phyloP scores from a whole-genome alignment of 2,329 filamentous ascomycete genomes.

The Pseudocercospora ulei region DNA sequence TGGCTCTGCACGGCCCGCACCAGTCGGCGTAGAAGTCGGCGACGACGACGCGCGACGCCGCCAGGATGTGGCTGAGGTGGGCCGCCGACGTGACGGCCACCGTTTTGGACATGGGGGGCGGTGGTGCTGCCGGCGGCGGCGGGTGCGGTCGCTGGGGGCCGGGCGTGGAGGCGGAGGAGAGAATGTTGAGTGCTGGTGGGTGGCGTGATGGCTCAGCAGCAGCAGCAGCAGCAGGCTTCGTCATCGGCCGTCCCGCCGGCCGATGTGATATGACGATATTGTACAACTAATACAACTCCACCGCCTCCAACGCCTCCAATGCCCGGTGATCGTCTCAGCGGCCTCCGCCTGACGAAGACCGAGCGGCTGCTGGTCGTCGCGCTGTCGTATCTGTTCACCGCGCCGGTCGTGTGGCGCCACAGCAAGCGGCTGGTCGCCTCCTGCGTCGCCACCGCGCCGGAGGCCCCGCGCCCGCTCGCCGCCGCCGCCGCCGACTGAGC shows the following conservation, averaged over 20 bases:
- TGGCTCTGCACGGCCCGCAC: slow-evolving; percentile 73
- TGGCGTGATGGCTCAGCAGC: slow-evolving; percentile 5
- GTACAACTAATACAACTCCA: no score
- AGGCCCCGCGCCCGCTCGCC: slow-evolving; percentile 20
- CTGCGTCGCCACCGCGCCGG: slow-evolving; percentile 17
- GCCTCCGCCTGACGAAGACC: slow-evolving; percentile 30
- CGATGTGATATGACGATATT: no score
- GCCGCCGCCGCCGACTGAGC: slow-evolving; percentile 18
- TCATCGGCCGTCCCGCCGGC: no score
- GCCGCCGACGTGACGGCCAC: slow-evolving; percentile 38
- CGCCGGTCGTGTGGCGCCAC: slow-evolving; percentile 27
- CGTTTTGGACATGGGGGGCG: slow-evolving; percentile 37
- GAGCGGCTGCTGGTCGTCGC: slow-evolving; percentile 33
- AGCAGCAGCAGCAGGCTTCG: no score
- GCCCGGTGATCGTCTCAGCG: slow-evolving; percentile 23
- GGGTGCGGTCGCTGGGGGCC: slow-evolving; percentile 7
- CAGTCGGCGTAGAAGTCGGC: slow-evolving; percentile 85
- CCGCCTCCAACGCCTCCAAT: no score
- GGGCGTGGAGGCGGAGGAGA: slow-evolving; percentile 6
- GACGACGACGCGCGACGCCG: slow-evolving; percentile 67
- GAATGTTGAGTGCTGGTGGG: slow-evolving; percentile 8
- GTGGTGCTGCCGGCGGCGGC: slow-evolving; percentile 4
- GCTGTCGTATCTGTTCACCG: slow-evolving; percentile 31
- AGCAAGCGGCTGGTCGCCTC: slow-evolving; percentile 25
- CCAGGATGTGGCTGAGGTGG: slow-evolving; percentile 60